phyloP scores from a whole-genome alignment of 176 grass and related monocot species.

The Musa acuminata region DNA sequence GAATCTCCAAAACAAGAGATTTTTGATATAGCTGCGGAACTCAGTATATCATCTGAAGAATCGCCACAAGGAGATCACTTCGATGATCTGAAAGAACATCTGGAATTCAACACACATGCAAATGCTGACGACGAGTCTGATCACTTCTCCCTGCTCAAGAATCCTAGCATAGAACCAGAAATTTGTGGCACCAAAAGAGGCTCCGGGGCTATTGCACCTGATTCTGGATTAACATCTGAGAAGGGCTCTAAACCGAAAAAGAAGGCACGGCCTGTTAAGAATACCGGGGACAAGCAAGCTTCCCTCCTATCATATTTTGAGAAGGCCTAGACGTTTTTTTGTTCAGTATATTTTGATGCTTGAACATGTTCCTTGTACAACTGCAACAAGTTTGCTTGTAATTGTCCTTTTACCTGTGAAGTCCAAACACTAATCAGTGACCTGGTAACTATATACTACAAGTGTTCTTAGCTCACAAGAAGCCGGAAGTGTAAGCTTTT shows the following conservation, averaged over 20 bases:
- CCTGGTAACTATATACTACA: too few species aligned
- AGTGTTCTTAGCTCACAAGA: too few species aligned
- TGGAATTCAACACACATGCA: conserved; percentile 5
- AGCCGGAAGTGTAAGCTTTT: too few species aligned
- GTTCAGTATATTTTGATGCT: neutral
- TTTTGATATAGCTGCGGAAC: conserved; percentile 3
- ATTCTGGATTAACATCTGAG: conserved; percentile 6
- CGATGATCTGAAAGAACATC: conserved; percentile 5
- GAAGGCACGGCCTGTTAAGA: conserved; percentile 35
- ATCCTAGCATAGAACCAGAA: conserved; percentile 2
- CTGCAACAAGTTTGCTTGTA: neutral
- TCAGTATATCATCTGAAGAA: conserved; percentile 7
- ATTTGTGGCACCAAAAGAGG: conserved; percentile 41
- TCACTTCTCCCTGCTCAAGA: conserved; percentile 11
- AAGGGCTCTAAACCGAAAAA: conserved; percentile 19
- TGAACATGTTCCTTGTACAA: neutral
- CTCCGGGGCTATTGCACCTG: conserved; percentile 27
- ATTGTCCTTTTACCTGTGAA: neutral
- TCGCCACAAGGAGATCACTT: conserved; percentile 11
- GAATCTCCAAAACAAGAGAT: conserved; percentile 17
- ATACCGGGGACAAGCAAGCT: conserved; percentile 36
- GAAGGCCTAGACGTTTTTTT: conserved; percentile 32
- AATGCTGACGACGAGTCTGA: neutral
- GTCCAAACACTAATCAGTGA: neutral
- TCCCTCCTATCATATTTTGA: conserved; percentile 74